Conservation (phyloP, 1,139 yeast species). For the Torulaspora globosa region DNA sequence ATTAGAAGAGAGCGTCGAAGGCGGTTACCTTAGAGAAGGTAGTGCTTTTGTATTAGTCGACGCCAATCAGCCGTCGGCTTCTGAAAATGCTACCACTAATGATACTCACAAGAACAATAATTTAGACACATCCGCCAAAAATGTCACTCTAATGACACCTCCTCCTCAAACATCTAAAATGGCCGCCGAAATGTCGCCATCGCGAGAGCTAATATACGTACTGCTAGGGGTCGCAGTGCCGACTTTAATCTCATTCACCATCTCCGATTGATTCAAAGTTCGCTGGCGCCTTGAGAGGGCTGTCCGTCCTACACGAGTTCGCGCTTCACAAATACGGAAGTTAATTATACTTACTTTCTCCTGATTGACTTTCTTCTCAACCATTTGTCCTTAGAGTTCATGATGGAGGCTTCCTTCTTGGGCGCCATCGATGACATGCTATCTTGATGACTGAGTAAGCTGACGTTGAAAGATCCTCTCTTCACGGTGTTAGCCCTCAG, state of each 20-base stretch:
- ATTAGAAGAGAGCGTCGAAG: conserved; percentile 6
- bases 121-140: conserved; percentile 1
- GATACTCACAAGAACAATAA: conserved; percentile 2
- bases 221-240: conserved; percentile 31
- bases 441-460: conserved; percentile 20
- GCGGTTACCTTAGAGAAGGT: conserved; percentile 9
- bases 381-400: conserved; percentile 54
- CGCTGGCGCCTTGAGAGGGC: background rate
- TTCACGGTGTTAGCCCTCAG: conserved; percentile 41
- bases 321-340: conserved; percentile 1
- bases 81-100: background rate
- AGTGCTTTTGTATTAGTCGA: conserved; percentile 8
- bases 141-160: conserved; percentile 7
- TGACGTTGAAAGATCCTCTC: conserved; percentile 56
- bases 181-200: conserved; percentile 8
- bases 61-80: background rate
- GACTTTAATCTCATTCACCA: conserved; percentile 28
- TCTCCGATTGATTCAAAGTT: conserved; percentile 14
- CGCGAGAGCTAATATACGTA: conserved; percentile 27
- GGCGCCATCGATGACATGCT: conserved; percentile 38
- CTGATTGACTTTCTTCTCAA: conserved; percentile 51
- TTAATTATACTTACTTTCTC: conserved; percentile 20
- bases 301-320: background rate
- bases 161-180: background rate
- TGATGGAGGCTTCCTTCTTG: conserved; percentile 42